Evolutionary conservation across 192 early-diverging fungal species (phyloP).

Genomic region (Podila epicladia): DNA sequence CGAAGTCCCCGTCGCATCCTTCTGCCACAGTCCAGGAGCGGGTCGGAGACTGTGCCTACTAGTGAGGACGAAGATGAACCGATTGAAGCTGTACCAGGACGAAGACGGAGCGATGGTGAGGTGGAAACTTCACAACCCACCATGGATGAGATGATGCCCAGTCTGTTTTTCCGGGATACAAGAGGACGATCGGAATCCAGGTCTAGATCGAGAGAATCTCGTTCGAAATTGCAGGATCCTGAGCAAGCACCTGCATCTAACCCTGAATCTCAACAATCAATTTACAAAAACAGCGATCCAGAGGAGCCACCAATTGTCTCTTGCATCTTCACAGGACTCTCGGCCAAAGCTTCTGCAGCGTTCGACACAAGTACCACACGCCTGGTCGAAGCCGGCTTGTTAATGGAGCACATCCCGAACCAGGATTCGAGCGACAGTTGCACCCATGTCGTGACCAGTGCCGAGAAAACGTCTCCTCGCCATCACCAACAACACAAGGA

Average conservation of each 20-base stretch:
- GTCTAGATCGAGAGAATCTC: neutral
- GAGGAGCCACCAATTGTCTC: neutral
- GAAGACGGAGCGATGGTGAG: neutral
- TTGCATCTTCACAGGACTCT: slow-evolving; percentile 23
- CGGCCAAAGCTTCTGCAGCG: neutral
- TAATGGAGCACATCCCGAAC: slow-evolving; percentile 27
- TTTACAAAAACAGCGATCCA: too few relatives aligned
- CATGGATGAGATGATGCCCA: neutral
- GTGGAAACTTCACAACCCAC: slow-evolving; percentile 14
- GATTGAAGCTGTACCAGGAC: neutral
- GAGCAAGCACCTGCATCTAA: too few relatives aligned
- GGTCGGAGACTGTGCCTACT: neutral
- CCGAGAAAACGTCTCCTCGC: neutral
- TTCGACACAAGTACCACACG: slow-evolving; percentile 13
- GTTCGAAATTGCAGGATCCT: too few relatives aligned
- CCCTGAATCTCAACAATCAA: too few relatives aligned
- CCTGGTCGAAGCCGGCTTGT: slow-evolving; percentile 19
- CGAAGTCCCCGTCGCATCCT: too few relatives aligned
- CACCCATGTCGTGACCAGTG: slow-evolving; percentile 25
- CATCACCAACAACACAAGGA: neutral
- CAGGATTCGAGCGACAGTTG: slow-evolving; percentile 11
- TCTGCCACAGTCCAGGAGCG: too few relatives aligned
- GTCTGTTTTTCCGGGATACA: neutral
- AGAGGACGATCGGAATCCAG: neutral
- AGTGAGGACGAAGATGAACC: neutral